Evolutionary conservation across 345 rosid species (phyloP).

Genomic region (Murraya paniculata): DNA sequence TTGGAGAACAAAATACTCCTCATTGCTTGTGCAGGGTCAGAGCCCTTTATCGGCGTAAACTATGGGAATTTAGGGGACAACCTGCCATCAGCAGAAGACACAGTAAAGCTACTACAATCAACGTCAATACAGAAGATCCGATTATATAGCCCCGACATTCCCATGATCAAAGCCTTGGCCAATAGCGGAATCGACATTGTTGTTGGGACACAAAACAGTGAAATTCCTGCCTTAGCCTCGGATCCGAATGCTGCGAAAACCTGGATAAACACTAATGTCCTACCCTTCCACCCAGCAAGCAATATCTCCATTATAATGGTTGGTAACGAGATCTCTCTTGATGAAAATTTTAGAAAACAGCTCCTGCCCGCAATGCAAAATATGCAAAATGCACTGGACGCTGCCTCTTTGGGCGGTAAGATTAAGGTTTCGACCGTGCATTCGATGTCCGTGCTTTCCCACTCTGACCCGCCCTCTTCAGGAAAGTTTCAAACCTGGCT

Average conservation of each 20-base stretch:
- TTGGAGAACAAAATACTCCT: too few relatives aligned
- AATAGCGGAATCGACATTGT: constrained; percentile 77
- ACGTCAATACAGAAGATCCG: constrained; percentile 73
- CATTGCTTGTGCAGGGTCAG: constrained; percentile 37
- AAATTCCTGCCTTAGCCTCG: constrained; percentile 69
- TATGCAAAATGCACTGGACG: constrained; percentile 66
- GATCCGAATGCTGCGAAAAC: constrained; percentile 59
- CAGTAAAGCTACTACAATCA: constrained; percentile 76
- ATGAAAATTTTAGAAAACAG: constrained; percentile 46
- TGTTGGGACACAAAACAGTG: constrained; percentile 64
- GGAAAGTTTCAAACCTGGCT: constrained; percentile 52
- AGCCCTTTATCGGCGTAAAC: constrained; percentile 82
- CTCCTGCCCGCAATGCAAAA: constrained; percentile 86
- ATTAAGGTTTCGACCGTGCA: constrained; percentile 84
- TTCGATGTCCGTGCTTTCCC: constrained; percentile 59
- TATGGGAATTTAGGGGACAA: constrained; percentile 82
- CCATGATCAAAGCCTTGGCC: constrained; percentile 64
- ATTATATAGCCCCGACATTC: constrained; percentile 74
- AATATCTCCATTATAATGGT: constrained; percentile 70
- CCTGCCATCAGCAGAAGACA: constrained; percentile 66
- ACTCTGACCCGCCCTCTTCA: constrained; percentile 77
- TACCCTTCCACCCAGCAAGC: constrained; percentile 76
- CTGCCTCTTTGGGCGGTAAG: constrained; percentile 55
- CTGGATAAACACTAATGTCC: constrained; percentile 68
- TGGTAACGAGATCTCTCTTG: constrained; percentile 69